Base-by-base conservation (phyloP, 2,329 filamentous ascomycete species). In the Leptographium lundbergii region DNA sequence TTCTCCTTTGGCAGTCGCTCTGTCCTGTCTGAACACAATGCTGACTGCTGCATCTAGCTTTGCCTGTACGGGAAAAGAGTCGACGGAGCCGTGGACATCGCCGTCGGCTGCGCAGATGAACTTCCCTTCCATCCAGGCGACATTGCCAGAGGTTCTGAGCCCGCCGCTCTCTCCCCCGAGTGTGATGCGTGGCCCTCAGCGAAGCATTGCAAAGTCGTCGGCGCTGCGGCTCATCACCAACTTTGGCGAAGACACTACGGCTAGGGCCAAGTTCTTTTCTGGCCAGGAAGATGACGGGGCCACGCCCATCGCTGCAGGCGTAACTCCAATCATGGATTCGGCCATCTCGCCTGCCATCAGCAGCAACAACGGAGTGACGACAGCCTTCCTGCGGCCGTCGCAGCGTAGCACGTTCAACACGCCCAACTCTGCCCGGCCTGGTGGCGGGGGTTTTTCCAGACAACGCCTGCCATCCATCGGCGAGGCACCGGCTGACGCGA, bases 201-300 rank as follows among this genome's bases (percentile, higher is more conserved):
- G 80, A 63, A 80, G 80, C 73, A 83, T 89, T 57, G 84, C 86
- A 14, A 95, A 95, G 74, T 86, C 87, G 32, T 89, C 90, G 11
- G 84, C 92, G 0, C 76, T 97, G 61, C 96, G 95, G 70, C 81
- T 97, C 2, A 95, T 97, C 66, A 97, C 94, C 0, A 86, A 88
- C 0, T 97, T 99, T 67, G 87, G 84, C 9, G 82, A 85, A 54
- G 76, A 77, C 53, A 74, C 73, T 5, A 75, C 76, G 25, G 36
- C 52, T 13, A 85, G 86, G 62, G 82, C 85, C 57, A 84, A 82
- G 71, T 84, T 89, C 72, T 82, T 85, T 65, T 74, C 76, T 0
- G 70, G 74, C 47, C 73, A 71, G 6, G 82, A 85, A 56, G 62
- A 77, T 45, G 62, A 77, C 42, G 81, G 81, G 10, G 76, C 76